Evolutionary conservation across 257 asterid species (phyloP), one percentile per base, ranked within the genome.

Genomic region (Perilla frutescens): DNA sequence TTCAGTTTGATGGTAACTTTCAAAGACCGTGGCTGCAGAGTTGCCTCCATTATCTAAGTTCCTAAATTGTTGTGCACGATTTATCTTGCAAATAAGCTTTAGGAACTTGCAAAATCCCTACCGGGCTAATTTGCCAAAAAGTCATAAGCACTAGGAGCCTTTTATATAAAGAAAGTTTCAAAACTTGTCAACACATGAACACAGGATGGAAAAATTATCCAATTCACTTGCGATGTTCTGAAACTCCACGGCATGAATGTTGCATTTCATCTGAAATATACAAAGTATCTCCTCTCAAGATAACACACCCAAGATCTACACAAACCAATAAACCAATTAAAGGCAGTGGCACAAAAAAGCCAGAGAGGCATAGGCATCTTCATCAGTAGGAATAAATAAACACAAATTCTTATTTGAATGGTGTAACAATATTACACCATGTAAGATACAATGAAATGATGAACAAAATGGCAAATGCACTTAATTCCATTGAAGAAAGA

Each of bases 1-100:
- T 87, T 83, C 71, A 75, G 50, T 80, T 83, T 80, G 68, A 83
- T 68, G 40, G 84, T 79, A 41, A 80, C 43, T 66, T 87, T 73
- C 70, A 81, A 43, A 4, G 81, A 72, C 41, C 66, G 76, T n/a
- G 82, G 80, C 39, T 72, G 83, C 78, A 71, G 68, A 39, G 57
- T 40, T 63, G 76, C 80, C 59, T 82, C 84, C 81, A 81, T 73
- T 49, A 68, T 68, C 81, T 53, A 75, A 49, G 60, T 44, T 50
- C 34, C 64, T 12, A 65, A 48, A 58, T 32, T 44, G 68, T 60
- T 47, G 31, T 39, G 65, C 65, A 59, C 13, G 2, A 61, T 36
- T 61, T 39, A 36, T 13, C 34, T 67, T 12, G 14, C 5, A 20
- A 39, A 34, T 13, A 50, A 11, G 53, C 50, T 55, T n/a, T 47